phyloP scores from a whole-genome alignment of 495 filamentous ascomycete species.

The Letharia lupina region DNA sequence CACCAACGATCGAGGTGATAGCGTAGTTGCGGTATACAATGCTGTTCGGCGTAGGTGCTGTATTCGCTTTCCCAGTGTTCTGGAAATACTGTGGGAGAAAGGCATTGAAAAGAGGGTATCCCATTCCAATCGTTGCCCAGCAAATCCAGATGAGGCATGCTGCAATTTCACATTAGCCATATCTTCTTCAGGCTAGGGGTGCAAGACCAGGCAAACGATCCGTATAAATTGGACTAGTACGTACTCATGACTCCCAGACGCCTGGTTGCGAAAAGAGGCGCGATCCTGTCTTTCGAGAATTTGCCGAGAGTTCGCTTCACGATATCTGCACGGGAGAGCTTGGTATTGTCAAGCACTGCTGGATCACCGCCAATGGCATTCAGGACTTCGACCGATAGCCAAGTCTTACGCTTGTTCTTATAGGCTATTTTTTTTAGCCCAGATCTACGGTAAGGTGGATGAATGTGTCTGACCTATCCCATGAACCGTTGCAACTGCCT shows the following conservation, averaged over 20 bases:
- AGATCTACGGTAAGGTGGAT: background rate
- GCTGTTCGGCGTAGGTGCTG: slow-evolving; percentile 32
- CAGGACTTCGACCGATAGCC: slow-evolving; percentile 45
- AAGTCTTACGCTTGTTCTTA: slow-evolving; percentile 45
- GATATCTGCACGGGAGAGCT: slow-evolving; percentile 38
- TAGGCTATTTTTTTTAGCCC: slow-evolving; percentile 31
- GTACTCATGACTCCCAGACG: slow-evolving; percentile 23
- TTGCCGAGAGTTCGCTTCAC: slow-evolving; percentile 45
- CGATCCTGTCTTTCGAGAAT: slow-evolving; percentile 47
- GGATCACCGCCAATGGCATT: slow-evolving; percentile 46
- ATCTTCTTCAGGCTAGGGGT: background rate
- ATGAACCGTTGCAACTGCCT: slow-evolving; percentile 63
- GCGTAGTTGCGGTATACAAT: slow-evolving; percentile 54
- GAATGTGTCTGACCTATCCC: slow-evolving; percentile 30
- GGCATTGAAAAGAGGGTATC: slow-evolving; percentile 51
- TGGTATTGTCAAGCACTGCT: slow-evolving; percentile 30
- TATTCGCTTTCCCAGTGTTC: slow-evolving; percentile 30
- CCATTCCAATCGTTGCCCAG: slow-evolving; percentile 52
- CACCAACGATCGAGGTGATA: slow-evolving; percentile 50
- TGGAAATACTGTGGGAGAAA: slow-evolving; percentile 52
- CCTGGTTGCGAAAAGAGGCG: slow-evolving; percentile 46
- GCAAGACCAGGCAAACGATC: background rate
- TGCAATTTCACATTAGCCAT: slow-evolving; percentile 15
- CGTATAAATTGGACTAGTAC: background rate
- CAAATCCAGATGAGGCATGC: slow-evolving; percentile 47